Evolutionary conservation across 2,329 filamentous ascomycete genomes (phyloP), one percentile per base, ranked within the genome.

Genomic region (Paecilomyces dactylethromorphus): DNA sequence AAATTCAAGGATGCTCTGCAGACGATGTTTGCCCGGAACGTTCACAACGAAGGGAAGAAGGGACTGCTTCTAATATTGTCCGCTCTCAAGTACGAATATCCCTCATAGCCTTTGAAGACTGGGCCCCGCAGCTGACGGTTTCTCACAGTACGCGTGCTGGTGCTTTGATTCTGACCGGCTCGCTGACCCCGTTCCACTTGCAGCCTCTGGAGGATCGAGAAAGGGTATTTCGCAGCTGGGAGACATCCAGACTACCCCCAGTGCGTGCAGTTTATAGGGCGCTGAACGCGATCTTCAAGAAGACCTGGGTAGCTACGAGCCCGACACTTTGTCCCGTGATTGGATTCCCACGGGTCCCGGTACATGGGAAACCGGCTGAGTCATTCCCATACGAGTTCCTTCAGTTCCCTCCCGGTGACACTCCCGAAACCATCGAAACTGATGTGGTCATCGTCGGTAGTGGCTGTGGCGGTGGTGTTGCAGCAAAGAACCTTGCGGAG

Each of bases 401-500:
- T 15, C 82, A 87, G 59, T 74, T 85, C 21, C 81, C 83, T 1
- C 77, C 83, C 0, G 78, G 79, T 0, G 69, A 77, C 7, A 69
- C 79, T 3, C 78, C 84, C 0, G 84, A 87, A 62, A 80, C 81
- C 2, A 76, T 95, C 45, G 85, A 91, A 57, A 88, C 89, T 0
- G 93, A 97, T 71, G 85, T 96, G 0, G 85, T 96, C 49, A 86
- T 97, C 59, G 82, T 97, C 21, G 92, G 92, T 2, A 94, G 90
- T 39, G 92, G 92, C 29, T 95, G 90, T 66, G 92, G 92, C 62
- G 92, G 90, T 49, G 90, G 82, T 10, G 91, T 96, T 0, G 84
- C 83, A 35, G 92, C 92, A 24, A 92, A 92, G 73, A 88, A 90
- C 55, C 77, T 96, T 1, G 85, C 92, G 10, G 87, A 92, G 72